A percentile compares a stretch with the other conserved stretches of the same genome.
Conservation (phyloP, 2,329 filamentous ascomycete genomes). For the Colletotrichum endophyticum region DNA sequence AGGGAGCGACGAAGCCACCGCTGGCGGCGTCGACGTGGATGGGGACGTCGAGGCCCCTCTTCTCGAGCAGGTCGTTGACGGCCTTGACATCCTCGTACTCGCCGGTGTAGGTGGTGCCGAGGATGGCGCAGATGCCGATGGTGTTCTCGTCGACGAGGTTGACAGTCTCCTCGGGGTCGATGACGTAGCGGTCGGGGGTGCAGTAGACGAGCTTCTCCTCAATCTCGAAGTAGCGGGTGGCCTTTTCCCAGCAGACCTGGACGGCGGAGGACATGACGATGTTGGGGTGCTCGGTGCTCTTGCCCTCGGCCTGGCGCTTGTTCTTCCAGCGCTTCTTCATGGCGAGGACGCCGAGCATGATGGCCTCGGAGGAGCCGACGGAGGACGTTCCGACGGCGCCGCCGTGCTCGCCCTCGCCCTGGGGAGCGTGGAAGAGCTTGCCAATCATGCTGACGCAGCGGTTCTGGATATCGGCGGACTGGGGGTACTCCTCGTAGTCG, state of each 20-base stretch:
- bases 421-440: constrained; percentile 82
- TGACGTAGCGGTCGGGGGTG: constrained; percentile 64
- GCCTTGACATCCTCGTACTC: constrained; percentile 94
- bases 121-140: constrained; percentile 90
- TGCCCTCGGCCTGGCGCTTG: constrained; percentile 80
- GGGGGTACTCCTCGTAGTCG: constrained; percentile 85
- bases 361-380: constrained; percentile 88
- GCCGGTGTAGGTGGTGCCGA: constrained; percentile 94
- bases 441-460: constrained; percentile 92
- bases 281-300: constrained; percentile 82
- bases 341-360: constrained; percentile 81
- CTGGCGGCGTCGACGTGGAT: constrained; percentile 95
- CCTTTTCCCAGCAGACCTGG: constrained; percentile 98
- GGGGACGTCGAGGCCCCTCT: constrained; percentile 77
- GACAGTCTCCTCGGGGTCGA: constrained; percentile 67
- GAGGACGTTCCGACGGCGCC: constrained; percentile 86
- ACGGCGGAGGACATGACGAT: constrained; percentile 96
- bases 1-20: constrained; percentile 92
- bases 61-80: constrained; percentile 84
- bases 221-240: constrained; percentile 86
- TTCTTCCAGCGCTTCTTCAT: constrained; percentile 98
- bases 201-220: constrained; percentile 84
- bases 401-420: constrained; percentile 51
- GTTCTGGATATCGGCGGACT: constrained; percentile 86
- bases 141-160: constrained; percentile 69